Conservation (phyloP, 2,329 filamentous ascomycete species). For the Fusarium azukiicola region DNA sequence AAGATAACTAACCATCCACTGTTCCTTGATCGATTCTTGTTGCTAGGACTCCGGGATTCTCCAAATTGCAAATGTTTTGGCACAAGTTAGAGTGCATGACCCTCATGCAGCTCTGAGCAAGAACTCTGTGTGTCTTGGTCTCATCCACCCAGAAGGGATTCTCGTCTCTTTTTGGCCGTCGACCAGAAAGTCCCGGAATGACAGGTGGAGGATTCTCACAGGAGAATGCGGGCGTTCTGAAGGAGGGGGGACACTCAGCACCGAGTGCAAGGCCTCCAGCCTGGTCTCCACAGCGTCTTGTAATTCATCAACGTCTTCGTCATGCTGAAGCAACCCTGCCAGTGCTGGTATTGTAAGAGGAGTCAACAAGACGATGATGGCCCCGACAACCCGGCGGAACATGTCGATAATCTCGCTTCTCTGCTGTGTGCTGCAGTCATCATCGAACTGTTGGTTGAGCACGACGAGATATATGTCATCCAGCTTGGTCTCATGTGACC, state of each 20-base stretch:
- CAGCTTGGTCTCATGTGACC: background rate
- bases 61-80: constrained; percentile 42
- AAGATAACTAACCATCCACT: background rate
- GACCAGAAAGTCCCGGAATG: constrained; percentile 60
- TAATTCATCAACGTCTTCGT: background rate
- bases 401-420: background rate
- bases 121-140: background rate
- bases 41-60: background rate
- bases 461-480: background rate
- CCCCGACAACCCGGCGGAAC: constrained; percentile 51
- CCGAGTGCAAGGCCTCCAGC: constrained; percentile 59
- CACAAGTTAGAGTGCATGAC: constrained; percentile 54
- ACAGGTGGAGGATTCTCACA: constrained; percentile 59
- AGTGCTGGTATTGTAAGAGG: constrained; percentile 58
- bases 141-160: constrained; percentile 48
- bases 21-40: background rate
- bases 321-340: constrained; percentile 48
- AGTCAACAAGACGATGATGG: constrained; percentile 55
- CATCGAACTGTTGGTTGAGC: background rate
- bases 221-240: constrained; percentile 35
- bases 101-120: constrained; percentile 20
- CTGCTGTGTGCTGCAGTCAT: background rate
- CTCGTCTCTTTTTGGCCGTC: constrained; percentile 44
- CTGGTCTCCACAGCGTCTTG: constrained; percentile 28
- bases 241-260: constrained; percentile 56